Base-by-base conservation (phyloP, 2,329 filamentous ascomycete species). In the Sporothrix sp. region DNA sequence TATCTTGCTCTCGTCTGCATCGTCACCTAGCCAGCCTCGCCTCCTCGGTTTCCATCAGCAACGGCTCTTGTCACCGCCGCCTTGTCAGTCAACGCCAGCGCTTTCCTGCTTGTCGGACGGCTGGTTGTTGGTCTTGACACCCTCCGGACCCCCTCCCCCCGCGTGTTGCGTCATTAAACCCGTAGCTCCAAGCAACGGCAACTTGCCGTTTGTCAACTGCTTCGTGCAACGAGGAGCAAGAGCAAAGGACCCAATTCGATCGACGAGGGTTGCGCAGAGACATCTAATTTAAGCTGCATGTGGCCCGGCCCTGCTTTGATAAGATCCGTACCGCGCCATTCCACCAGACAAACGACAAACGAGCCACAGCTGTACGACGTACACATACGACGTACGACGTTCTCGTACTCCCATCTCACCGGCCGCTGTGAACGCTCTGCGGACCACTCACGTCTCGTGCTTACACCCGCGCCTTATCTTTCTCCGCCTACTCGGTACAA, bases 1-100 rank as follows among this genome's bases (percentile, higher is more conserved):
- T 76, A 77, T 77, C 73, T 78, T 61, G 68, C 75, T 63, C 68
- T 75, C 58, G 68, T 66, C 63, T 71, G 73, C 56, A 70, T 76
- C 63, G 66, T 75, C 65, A 75, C 73, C 64, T 75, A 75, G 40
- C 39, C 10, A 30, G 43, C 43, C 30, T 6, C 21, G 37, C 42
- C 16, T 23, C 35, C 50, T 23, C 46, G 30, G 27, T n/a, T n/a
- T n/a, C 47, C 36, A 35, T 27, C 32, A 13, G 6, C 32, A 25
- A 14, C 14, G 14, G 20, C n/a, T 8, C 48, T 13, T 37, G 11
- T 39, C 28, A 8, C 20, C 48, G 9, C 23, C 32, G 21, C 14
- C 18, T 16, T 18, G 5, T 39, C 37, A n/a, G 9, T 20, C 45
- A 13, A 13, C n/a, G 44, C 28, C 20, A 14, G n/a, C n/a, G n/a